These are phyloP conservation scores for Chaetomiaceae sp. DNA, from an alignment of 2,329 filamentous ascomycete species.

Conservation along the genomic window DNA sequence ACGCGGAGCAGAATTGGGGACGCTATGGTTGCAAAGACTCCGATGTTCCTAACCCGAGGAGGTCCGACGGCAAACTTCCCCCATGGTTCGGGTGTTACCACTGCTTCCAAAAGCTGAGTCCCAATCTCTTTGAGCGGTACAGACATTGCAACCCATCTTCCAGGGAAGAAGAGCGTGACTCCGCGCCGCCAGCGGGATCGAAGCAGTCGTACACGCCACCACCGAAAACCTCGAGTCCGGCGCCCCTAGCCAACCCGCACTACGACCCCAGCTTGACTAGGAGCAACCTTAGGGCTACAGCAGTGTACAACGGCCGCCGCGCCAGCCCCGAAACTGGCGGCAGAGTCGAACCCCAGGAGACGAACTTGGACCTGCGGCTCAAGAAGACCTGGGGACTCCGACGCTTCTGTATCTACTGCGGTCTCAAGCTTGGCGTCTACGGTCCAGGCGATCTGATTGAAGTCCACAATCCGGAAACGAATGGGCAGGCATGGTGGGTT, in stretches of 20 bases:
- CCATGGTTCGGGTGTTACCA: conserved; percentile 24
- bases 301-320: not conserved
- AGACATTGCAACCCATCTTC: conserved; percentile 10
- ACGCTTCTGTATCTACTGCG: conserved; percentile 26
- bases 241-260: conserved; percentile 20
- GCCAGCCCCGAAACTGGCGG: not conserved
- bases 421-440: conserved; percentile 21
- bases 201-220: not conserved
- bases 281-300: conserved; percentile 14
- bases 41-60: not conserved
- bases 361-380: conserved; percentile 8
- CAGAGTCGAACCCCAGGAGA: not conserved
- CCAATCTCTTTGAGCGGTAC: conserved; percentile 23
- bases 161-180: not conserved
- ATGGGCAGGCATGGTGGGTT: conserved; percentile 18
- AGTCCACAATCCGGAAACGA: conserved; percentile 9
- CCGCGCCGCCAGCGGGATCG: not conserved
- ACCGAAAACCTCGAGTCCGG: not conserved
- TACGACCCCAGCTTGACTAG: conserved; percentile 25
- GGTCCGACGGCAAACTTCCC: conserved; percentile 7
- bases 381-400: conserved; percentile 18
- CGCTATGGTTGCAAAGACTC: conserved; percentile 3
- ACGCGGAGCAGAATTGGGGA: conserved; percentile 21
- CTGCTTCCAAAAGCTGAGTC: conserved; percentile 22
- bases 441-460: conserved; percentile 22